Percentiles rank a stretch among this genome's conserved stretches.
These are phyloP conservation scores for Monilinia aucupariae DNA, from an alignment of 2,329 filamentous ascomycete genomes.

Conservation along the genomic window DNA sequence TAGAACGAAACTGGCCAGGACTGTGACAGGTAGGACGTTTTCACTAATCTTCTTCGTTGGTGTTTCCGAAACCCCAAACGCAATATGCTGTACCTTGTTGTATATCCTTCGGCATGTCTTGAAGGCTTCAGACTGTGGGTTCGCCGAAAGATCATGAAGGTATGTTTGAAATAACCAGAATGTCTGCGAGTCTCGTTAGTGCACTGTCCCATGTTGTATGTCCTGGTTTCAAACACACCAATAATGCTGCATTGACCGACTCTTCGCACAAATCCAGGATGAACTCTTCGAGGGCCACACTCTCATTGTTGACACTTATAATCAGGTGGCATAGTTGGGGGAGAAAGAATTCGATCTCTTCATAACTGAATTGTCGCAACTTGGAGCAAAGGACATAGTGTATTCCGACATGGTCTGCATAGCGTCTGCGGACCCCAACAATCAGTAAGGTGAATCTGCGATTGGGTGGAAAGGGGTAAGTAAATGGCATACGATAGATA, in stretches of 20 bases:
- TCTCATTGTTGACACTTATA: slow-evolving; percentile 85
- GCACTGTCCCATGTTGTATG: slow-evolving; percentile 9
- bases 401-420: slow-evolving; percentile 84
- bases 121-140: slow-evolving; percentile 71
- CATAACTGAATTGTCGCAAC: slow-evolving; percentile 81
- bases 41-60: slow-evolving; percentile 71
- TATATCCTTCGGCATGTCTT: slow-evolving; percentile 78
- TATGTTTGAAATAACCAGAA: slow-evolving; percentile 91
- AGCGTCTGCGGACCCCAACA: slow-evolving; percentile 53
- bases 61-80: slow-evolving; percentile 70
- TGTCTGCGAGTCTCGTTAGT: slow-evolving; percentile 49
- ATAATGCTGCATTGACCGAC: slow-evolving; percentile 74
- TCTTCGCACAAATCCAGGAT: slow-evolving; percentile 81
- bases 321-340: slow-evolving; percentile 83
- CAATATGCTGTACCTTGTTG: slow-evolving; percentile 83
- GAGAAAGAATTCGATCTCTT: slow-evolving; percentile 89
- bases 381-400: slow-evolving; percentile 86
- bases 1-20: slow-evolving; percentile 74
- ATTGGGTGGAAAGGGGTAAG: slow-evolving; percentile 13
- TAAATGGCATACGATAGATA: slow-evolving; percentile 65
- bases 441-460: slow-evolving; percentile 15
- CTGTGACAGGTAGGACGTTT: slow-evolving; percentile 73
- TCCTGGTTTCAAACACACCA: slow-evolving; percentile 50
- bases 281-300: slow-evolving; percentile 85
- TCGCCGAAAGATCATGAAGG: slow-evolving; percentile 69